phyloP scores from a whole-genome alignment of 192 early-diverging fungal genomes.

The Chytriomyces confervae region DNA sequence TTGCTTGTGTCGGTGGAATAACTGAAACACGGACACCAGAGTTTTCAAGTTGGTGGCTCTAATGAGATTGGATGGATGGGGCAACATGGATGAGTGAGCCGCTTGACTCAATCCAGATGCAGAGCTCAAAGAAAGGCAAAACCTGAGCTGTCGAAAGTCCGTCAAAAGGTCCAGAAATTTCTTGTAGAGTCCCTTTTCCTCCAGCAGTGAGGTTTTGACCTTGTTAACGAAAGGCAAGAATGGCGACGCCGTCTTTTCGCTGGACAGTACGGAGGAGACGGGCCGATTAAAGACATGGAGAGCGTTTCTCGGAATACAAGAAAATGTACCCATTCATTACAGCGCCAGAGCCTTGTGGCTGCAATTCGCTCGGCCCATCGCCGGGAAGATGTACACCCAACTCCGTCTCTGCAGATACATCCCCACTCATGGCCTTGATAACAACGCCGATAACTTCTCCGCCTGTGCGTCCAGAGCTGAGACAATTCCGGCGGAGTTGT shows the following conservation, averaged over 20 bases:
- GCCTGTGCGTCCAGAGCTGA: too few relatives aligned
- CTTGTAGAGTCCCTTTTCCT: conserved; percentile 22
- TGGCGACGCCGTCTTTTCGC: not conserved
- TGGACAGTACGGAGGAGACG: too few relatives aligned
- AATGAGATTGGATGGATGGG: not conserved
- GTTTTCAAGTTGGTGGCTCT: conserved; percentile 2
- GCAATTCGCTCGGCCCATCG: too few relatives aligned
- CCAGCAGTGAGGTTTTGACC: conserved; percentile 11
- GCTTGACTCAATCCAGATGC: not conserved
- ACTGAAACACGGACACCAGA: not conserved
- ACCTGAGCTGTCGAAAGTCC: conserved; percentile 7
- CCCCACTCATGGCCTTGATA: too few relatives aligned
- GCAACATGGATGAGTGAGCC: not conserved
- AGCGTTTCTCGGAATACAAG: too few relatives aligned
- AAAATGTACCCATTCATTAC: too few relatives aligned
- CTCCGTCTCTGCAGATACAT: too few relatives aligned
- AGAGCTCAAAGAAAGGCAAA: not conserved
- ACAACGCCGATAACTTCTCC: too few relatives aligned
- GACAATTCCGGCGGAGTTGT: not conserved
- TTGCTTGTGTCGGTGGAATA: not conserved
- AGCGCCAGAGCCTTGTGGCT: too few relatives aligned
- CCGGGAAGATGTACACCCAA: too few relatives aligned
- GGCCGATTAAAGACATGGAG: too few relatives aligned
- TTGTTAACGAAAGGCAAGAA: conserved; percentile 5
- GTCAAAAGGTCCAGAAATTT: conserved; percentile 14